These are phyloP conservation scores for Pistacia vera DNA, from an alignment of 345 rosid genomes.

Conservation along the genomic window DNA sequence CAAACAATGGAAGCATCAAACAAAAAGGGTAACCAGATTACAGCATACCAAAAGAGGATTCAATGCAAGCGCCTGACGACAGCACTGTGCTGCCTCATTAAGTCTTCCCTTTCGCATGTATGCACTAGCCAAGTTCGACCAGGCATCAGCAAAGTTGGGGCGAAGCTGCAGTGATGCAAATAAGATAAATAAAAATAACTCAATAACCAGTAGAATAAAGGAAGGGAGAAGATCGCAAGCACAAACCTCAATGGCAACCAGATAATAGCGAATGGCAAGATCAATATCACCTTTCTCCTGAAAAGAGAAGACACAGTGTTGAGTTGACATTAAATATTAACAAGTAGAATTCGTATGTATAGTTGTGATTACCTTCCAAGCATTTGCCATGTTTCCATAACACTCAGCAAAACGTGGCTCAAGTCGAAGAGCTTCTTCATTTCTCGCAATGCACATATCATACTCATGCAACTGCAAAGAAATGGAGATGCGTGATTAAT, in stretches of 20 bases:
- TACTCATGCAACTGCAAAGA: slow-evolving; percentile 76
- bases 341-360: background rate
- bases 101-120: slow-evolving; percentile 97
- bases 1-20: slow-evolving; percentile 8
- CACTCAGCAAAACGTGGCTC: slow-evolving; percentile 98
- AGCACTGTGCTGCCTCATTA: slow-evolving; percentile 94
- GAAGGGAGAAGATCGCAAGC: background rate
- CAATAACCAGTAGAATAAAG: background rate
- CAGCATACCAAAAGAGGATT: slow-evolving; percentile 84
- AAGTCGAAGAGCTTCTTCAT: slow-evolving; percentile 93
- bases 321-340: background rate
- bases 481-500: background rate
- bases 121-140: slow-evolving; percentile 98
- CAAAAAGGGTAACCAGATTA: background rate
- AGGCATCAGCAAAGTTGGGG: slow-evolving; percentile 96
- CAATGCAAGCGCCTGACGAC: slow-evolving; percentile 87
- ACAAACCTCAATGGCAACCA: slow-evolving; percentile 96
- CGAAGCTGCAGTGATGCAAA: slow-evolving; percentile 63
- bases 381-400: slow-evolving; percentile 99
- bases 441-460: slow-evolving; percentile 94
- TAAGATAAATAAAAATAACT: background rate
- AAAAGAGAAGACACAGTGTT: background rate
- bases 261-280: slow-evolving; percentile 84
- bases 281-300: slow-evolving; percentile 98
- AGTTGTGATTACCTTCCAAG: slow-evolving; percentile 76